Percentiles rank a stretch among this genome's conserved stretches.
These are phyloP conservation scores for Candida awuae DNA, from an alignment of 805 yeast species.

Conservation along the genomic window DNA sequence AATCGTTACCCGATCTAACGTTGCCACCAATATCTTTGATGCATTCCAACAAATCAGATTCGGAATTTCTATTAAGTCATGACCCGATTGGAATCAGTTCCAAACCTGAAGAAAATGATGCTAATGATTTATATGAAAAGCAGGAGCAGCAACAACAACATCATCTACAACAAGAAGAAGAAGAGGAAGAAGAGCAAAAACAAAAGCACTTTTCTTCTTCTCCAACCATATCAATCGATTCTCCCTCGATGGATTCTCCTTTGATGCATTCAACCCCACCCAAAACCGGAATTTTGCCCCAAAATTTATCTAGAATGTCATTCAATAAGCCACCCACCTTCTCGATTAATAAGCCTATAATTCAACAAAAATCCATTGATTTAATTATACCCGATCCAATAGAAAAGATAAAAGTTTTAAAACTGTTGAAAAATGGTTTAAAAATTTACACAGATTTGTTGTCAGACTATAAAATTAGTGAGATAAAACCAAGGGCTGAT, in stretches of 20 bases:
- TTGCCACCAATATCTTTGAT: not conserved
- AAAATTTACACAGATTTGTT: conserved; percentile 18
- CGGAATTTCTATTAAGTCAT: not conserved
- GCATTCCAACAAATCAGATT: conserved; percentile 2
- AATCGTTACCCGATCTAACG: too few relatives aligned
- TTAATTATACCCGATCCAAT: not conserved
- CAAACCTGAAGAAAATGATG: not conserved
- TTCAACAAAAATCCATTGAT: too few relatives aligned
- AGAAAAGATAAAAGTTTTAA: conserved; percentile 8
- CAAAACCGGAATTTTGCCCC: too few relatives aligned
- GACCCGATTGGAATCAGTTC: not conserved
- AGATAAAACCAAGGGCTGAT: conserved; percentile 21
- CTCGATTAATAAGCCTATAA: conserved; percentile 2
- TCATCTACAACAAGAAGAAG: not conserved
- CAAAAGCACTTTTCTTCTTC: conserved; percentile 5
- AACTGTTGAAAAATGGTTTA: conserved; percentile 19
- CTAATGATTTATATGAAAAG: not conserved
- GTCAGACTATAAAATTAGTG: conserved; percentile 14
- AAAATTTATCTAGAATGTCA: conserved; percentile 1
- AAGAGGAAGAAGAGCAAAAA: conserved; percentile 2
- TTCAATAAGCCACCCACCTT: conserved; percentile 12
- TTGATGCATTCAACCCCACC: too few relatives aligned
- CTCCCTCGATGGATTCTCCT: conserved; percentile 17
- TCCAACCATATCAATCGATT: conserved; percentile 15
- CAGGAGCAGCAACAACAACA: too few relatives aligned